These are phyloP conservation scores for Hypsizygus marmoreus DNA, from an alignment of 768 basidiomycete genomes.

Conservation along the genomic window DNA sequence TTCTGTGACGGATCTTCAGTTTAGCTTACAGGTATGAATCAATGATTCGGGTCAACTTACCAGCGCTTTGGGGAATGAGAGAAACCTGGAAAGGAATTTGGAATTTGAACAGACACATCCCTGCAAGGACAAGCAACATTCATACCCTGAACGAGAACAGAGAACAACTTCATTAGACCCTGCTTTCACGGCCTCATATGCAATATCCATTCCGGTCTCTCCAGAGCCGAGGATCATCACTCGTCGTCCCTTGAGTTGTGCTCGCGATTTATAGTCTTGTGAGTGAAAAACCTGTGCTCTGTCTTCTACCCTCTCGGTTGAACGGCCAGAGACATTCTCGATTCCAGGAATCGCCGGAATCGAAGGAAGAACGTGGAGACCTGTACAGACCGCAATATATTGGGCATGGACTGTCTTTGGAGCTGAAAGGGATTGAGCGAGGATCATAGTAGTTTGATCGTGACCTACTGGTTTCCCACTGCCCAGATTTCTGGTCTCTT, in stretches of 20 bases:
- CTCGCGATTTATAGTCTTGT: constrained; percentile 47
- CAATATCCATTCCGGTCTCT: constrained; percentile 66
- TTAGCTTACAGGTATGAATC: too few species aligned
- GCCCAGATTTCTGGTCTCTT: constrained; percentile 15
- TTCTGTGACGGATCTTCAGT: constrained; percentile 33
- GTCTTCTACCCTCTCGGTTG: constrained; percentile 20
- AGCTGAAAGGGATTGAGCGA: constrained; percentile 17
- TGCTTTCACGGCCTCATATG: constrained; percentile 49
- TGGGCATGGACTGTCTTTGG: constrained; percentile 33
- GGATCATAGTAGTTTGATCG: background rate
- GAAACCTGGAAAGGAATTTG: constrained; percentile 35
- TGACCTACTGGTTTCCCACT: constrained; percentile 31
- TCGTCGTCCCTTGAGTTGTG: constrained; percentile 43
- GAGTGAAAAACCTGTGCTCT: constrained; percentile 47
- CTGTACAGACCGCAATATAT: constrained; percentile 54
- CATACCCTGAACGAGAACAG: constrained; percentile 52
- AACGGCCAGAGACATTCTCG: constrained; percentile 38
- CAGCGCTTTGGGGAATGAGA: constrained; percentile 60
- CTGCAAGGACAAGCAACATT: background rate
- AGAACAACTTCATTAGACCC: constrained; percentile 53
- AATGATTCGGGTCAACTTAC: constrained; percentile 26
- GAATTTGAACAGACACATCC: background rate
- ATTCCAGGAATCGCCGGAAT: constrained; percentile 53
- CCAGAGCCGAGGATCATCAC: constrained; percentile 62
- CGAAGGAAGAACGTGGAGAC: constrained; percentile 56